These are phyloP conservation scores for Hypoxylon fragiforme DNA, from an alignment of 495 filamentous ascomycete species.

Conservation along the genomic window DNA sequence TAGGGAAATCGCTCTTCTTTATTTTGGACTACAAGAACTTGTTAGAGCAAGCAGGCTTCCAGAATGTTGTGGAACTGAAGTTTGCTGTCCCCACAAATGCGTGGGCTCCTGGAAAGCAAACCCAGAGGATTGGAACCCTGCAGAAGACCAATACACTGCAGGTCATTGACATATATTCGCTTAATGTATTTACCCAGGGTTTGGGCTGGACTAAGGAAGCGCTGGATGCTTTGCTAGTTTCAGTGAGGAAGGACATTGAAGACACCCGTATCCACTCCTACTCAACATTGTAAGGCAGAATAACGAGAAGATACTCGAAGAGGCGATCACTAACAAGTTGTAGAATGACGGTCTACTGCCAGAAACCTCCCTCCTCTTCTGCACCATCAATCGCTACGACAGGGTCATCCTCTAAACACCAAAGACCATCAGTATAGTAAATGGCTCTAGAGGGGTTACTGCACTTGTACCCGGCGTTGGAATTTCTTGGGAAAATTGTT, in stretches of 20 bases:
- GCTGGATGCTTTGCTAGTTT: slow-evolving; percentile 31
- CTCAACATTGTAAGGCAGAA: slow-evolving; percentile 24
- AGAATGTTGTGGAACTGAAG: slow-evolving; percentile 39
- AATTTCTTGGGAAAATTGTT: not conserved
- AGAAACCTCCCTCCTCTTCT: slow-evolving; percentile 12
- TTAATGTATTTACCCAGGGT: slow-evolving; percentile 37
- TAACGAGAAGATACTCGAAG: not conserved
- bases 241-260: slow-evolving; percentile 36
- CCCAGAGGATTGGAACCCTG: slow-evolving; percentile 54
- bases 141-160: slow-evolving; percentile 38
- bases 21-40: slow-evolving; percentile 36
- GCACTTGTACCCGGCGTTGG: not conserved
- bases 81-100: slow-evolving; percentile 44
- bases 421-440: slow-evolving; percentile 17
- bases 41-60: slow-evolving; percentile 42
- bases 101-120: slow-evolving; percentile 50
- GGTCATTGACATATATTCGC: slow-evolving; percentile 40
- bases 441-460: slow-evolving; percentile 12
- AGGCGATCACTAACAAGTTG: not conserved
- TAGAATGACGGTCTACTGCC: slow-evolving; percentile 27
- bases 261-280: slow-evolving; percentile 38
- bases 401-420: slow-evolving; percentile 1
- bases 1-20: slow-evolving; percentile 41
- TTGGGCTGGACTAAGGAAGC: slow-evolving; percentile 41
- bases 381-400: slow-evolving; percentile 14